Base-by-base conservation (phyloP, 2,329 filamentous ascomycete species). In the Saccharata proteae region DNA sequence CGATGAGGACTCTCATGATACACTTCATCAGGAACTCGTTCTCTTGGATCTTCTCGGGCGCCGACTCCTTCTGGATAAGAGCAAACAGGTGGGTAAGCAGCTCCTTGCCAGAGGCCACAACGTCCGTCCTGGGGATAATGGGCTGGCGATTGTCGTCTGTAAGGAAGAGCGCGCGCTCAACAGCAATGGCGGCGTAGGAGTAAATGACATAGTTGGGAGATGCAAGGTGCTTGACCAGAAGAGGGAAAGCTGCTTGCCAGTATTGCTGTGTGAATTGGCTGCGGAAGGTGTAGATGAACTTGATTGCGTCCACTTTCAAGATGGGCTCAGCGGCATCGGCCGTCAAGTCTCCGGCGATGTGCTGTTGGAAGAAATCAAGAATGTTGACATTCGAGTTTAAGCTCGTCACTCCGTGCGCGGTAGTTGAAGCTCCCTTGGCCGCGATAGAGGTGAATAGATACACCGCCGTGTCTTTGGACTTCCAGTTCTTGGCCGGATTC, bases 11-110 rank as follows among this genome's bases (percentile, higher is more conserved):
- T 45, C 90, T 75, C 90, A 98, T 98, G 35, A 94, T 84, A 48
- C 90, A 98, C 46, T 85, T 82, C 86, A 98, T 96, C 49, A 98
- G 57, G 55, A 96, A 98, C 52, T 98, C 90, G 51, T 98, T 98
- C 58, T 98, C 90, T 51, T 98, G 90, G 39, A 98, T 76, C 65
- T 96, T 98, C 41, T 88, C 75, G 1, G 92, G 80, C 8, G 80
- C 78, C 4, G 69, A 67, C 45, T 93, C 80, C 51, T 80, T 83
- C 51, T 92, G 81, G 42, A 98, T 84, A 31, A 98, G 68, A 41
- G 78, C 77, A 67, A 98, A 96, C 9, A 98, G 67, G 49, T 96
- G 88, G 32, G 83, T 71, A 13, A 96, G 64, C 2, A 98, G 71
- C 43, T 93, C 84, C 54, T 85, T 86, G 15, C 88, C 75, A 39